Conservation (phyloP, 2,329 filamentous ascomycete species). For the Cladophialophora chaetospira region DNA sequence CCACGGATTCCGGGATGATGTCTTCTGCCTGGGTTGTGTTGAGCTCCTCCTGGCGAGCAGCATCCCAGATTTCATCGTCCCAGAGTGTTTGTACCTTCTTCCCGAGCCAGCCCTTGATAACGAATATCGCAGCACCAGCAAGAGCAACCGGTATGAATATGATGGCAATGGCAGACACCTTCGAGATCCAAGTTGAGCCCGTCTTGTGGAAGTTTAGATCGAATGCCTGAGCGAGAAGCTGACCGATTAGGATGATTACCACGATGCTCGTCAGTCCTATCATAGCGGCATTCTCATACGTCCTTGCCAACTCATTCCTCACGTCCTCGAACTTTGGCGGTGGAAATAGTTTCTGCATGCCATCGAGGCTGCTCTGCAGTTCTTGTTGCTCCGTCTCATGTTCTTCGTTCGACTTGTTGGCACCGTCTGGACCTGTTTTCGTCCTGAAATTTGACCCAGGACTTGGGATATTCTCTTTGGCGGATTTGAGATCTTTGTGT, state of each 20-base stretch:
- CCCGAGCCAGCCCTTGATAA: constrained; percentile 60
- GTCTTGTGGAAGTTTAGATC: constrained; percentile 8
- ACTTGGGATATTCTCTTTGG: constrained; percentile 49
- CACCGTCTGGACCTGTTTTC: constrained; percentile 49
- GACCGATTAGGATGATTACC: constrained; percentile 21
- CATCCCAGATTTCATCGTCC: constrained; percentile 70
- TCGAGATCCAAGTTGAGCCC: constrained; percentile 6
- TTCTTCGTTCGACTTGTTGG: constrained; percentile 48
- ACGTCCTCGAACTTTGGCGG: constrained; percentile 53
- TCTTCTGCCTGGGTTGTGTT: constrained; percentile 34
- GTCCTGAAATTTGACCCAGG: constrained; percentile 44
- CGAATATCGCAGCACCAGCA: constrained; percentile 40
- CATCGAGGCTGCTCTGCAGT: constrained; percentile 45
- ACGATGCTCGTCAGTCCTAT: constrained; percentile 36
- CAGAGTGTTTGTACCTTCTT: constrained; percentile 65
- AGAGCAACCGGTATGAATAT: constrained; percentile 16
- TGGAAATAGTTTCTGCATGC: constrained; percentile 56
- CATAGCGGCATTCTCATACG: constrained; percentile 50
- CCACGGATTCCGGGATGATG: constrained; percentile 63
- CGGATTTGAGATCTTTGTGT: constrained; percentile 58
- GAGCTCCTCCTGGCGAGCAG: constrained; percentile 54
- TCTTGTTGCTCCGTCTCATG: constrained; percentile 48
- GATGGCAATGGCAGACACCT: not conserved
- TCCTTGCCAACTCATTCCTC: constrained; percentile 46
- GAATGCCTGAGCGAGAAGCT: constrained; percentile 15